Conservation (phyloP, 2,329 filamentous ascomycete species). For the Fusarium globosum region DNA sequence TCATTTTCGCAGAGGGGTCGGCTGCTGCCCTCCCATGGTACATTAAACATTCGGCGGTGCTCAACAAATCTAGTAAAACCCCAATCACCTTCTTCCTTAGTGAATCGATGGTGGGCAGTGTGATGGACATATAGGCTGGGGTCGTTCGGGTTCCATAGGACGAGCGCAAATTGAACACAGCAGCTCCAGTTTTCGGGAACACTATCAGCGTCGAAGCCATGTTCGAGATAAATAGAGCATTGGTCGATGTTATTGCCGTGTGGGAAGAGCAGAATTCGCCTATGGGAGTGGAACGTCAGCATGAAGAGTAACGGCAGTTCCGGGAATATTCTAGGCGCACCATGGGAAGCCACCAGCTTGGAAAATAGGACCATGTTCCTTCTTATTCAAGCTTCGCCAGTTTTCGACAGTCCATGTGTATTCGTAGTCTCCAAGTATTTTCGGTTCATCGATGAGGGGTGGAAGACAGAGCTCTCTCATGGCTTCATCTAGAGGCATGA, state of each 20-base stretch:
- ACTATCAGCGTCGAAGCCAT: constrained; percentile 81
- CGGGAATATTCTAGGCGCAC: constrained; percentile 55
- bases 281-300: constrained; percentile 51
- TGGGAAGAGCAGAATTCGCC: constrained; percentile 95
- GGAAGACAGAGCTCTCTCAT: constrained; percentile 86
- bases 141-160: constrained; percentile 93
- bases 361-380: constrained; percentile 89
- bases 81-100: constrained; percentile 96
- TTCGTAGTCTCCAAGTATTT: constrained; percentile 78
- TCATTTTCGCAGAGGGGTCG: constrained; percentile 84
- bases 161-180: constrained; percentile 94
- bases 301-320: constrained; percentile 44
- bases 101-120: constrained; percentile 94
- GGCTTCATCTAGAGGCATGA: constrained; percentile 71
- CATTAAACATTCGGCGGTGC: constrained; percentile 83
- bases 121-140: constrained; percentile 86
- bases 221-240: constrained; percentile 95
- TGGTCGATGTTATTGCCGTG: constrained; percentile 94
- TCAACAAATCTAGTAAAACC: constrained; percentile 98
- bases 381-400: constrained; percentile 81
- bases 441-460: constrained; percentile 78
- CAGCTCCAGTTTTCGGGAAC: constrained; percentile 95
- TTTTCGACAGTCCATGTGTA: constrained; percentile 89
- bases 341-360: constrained; percentile 89
- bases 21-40: constrained; percentile 75